Percentiles rank a stretch among this genome's conserved stretches.
These are phyloP conservation scores for Nothopassalora personata DNA, from an alignment of 2,329 filamentous ascomycete species.

Conservation along the genomic window DNA sequence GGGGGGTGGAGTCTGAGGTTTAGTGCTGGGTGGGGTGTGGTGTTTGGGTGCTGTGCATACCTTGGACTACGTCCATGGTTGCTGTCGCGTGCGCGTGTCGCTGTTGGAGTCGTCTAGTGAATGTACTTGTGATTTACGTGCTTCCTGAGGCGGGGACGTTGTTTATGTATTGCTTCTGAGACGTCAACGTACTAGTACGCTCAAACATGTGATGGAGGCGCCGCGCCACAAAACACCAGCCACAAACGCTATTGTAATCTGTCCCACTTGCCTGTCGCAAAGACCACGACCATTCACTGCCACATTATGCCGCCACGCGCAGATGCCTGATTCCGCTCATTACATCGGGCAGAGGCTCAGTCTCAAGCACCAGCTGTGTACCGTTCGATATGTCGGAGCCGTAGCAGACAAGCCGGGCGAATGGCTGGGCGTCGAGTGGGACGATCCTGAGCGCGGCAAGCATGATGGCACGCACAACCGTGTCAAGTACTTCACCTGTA, in stretches of 20 bases:
- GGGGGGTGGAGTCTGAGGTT: neutral
- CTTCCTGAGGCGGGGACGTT: neutral
- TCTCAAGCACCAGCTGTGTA: slow-evolving; percentile 72
- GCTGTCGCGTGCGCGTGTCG: neutral
- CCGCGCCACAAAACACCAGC: neutral
- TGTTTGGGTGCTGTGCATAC: slow-evolving; percentile 10
- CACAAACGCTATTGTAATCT: neutral
- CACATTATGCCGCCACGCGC: slow-evolving; percentile 3
- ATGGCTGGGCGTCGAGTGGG: slow-evolving; percentile 97
- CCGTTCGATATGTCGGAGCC: slow-evolving; percentile 73
- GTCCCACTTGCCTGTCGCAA: neutral
- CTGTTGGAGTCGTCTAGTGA: neutral
- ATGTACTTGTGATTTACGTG: neutral
- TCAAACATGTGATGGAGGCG: neutral
- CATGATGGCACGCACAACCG: slow-evolving; percentile 81
- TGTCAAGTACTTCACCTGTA: slow-evolving; percentile 77
- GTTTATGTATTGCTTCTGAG: neutral
- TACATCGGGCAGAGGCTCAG: slow-evolving; percentile 67
- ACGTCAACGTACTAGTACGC: neutral
- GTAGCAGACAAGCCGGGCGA: slow-evolving; percentile 69
- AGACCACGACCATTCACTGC: neutral
- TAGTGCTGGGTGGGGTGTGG: neutral
- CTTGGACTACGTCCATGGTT: slow-evolving; percentile 30
- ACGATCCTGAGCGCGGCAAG: slow-evolving; percentile 79
- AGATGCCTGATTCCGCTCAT: slow-evolving; percentile 2